Evolutionary conservation across 2,329 filamentous ascomycete genomes (phyloP), one percentile per base, ranked within the genome.

Genomic region (Penicillium sp.): DNA sequence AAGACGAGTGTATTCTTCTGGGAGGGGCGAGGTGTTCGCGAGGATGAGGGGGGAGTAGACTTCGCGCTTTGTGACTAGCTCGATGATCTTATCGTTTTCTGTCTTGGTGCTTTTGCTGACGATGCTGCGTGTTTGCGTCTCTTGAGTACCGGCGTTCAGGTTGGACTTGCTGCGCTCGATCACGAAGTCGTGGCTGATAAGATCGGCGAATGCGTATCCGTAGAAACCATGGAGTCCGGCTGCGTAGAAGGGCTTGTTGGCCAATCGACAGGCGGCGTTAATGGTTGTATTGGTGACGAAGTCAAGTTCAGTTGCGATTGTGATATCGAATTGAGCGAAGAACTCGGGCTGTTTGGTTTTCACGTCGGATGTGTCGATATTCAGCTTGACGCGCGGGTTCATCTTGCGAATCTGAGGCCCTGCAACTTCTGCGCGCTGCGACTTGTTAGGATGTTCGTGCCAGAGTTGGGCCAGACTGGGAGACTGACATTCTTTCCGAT

Each of bases 201-300:
- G 82, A 72, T 99, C 94, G 54, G 89, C 89, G 72, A 99, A 99
- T 61, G 96, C 89, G 77, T 90, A 99, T 52, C 94, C 94, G 72
- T 95, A 97, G 70, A 96, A 83, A 45, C 94, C 94, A 69, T 97
- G 90, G 3, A 88, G 85, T 47, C 87, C 88, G 34, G 92, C 89
- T 9, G 91, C 91, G 74, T 99, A 99, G 73, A 97, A 97, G 10
- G 92, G 87, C 45, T 86, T 85, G 58, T 85, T 83, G 56, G 88
- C 86, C 36, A 95, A 77, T 44, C 93, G 88, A 39, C 92, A 92
- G 27, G 89, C 88, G 21, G 90, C 90, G 75, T 97, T 97, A 76
- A 97, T 88, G 54, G 85, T 83, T 60, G 86, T 85, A 58, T 95
- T 83, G 0, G 86, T 85, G 53, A 83, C 79, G 42, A 94, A 87